Base-by-base conservation (phyloP, 2,329 filamentous ascomycete genomes). In the Monosporascus sp. region DNA sequence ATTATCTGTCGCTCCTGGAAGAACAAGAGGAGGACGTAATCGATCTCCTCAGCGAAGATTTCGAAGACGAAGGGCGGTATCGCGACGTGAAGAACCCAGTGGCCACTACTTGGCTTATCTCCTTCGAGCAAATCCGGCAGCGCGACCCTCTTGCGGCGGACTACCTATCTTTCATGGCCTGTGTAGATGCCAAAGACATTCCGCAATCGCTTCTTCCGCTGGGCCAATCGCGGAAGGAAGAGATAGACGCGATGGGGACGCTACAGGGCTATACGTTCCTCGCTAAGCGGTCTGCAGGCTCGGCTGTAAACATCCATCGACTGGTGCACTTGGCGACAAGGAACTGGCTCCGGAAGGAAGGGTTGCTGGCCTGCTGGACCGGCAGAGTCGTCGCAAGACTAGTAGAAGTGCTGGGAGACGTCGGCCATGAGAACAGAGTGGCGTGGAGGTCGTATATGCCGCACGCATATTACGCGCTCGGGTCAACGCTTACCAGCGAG, bases 91-190 rank as follows among this genome's bases (percentile, higher is more conserved):
- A 66, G 50, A 63, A 68, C 17, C 59, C 70, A 5, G 61, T 73
- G 7, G 67, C 67, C 7, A 64, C 64, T 0, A 72, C 73, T 5
- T 71, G 65, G 57, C 59, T 70, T 2, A 61, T 75, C 37, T 73
- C 72, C 1, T 71, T 76, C 31, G 59, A 71, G n/a, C 62, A 67
- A 22, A 69, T 73, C 44, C 55, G 49, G 24, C 50, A 54, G 40
- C 50, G 34, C 3, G 57, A 70, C 51, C 9, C 52, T 2, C 45
- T 62, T 9, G 72, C 72, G 4, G 67, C 67, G 43, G 56, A 66
- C 1, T 56, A 71, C 49, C 61, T 77, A 5, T 66, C 61, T 1
- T 69, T 72, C 50, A 67, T 71, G 36, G 66, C 67, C 5, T 69
- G 60, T 36, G 64, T 77, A 44, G 66, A 71, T 46, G 61, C 66